Evolutionary conservation across 2,329 filamentous ascomycete species (phyloP).

Genomic region (Aspergillus sojae): DNA sequence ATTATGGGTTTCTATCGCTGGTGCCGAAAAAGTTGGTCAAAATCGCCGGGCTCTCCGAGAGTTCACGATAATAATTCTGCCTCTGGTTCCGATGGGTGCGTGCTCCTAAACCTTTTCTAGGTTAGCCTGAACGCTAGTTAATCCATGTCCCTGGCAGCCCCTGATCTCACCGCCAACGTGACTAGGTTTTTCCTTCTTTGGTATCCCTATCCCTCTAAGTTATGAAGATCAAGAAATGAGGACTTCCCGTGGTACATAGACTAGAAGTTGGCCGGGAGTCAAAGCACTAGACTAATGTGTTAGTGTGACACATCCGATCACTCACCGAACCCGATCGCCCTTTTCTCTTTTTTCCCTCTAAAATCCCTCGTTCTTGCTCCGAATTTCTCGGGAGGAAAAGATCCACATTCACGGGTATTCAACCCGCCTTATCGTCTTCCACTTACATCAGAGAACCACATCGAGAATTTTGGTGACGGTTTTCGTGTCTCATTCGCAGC

Average conservation of each 20-base stretch:
- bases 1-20: neutral
- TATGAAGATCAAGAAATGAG: neutral
- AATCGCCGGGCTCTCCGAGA: constrained; percentile 6
- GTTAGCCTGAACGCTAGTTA: constrained; percentile 8
- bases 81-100: constrained; percentile 9
- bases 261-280: neutral
- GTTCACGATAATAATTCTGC: constrained; percentile 13
- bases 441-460: constrained; percentile 22
- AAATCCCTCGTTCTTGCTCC: neutral
- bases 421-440: constrained; percentile 20
- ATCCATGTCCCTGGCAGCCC: constrained; percentile 10
- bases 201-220: neutral
- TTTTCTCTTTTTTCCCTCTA: neutral
- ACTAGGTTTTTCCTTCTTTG: constrained; percentile 7
- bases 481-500: constrained; percentile 2
- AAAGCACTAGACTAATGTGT: neutral
- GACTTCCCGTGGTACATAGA: neutral
- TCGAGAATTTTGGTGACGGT: neutral
- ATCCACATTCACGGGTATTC: constrained; percentile 25
- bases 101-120: constrained; percentile 10
- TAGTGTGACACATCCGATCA: constrained; percentile 2
- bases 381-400: constrained; percentile 14
- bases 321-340: constrained; percentile 6
- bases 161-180: constrained; percentile 21
- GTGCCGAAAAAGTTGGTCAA: neutral